Evolutionary conservation across 2,329 filamentous ascomycete species (phyloP).

Genomic region (Kalmusia sp.): DNA sequence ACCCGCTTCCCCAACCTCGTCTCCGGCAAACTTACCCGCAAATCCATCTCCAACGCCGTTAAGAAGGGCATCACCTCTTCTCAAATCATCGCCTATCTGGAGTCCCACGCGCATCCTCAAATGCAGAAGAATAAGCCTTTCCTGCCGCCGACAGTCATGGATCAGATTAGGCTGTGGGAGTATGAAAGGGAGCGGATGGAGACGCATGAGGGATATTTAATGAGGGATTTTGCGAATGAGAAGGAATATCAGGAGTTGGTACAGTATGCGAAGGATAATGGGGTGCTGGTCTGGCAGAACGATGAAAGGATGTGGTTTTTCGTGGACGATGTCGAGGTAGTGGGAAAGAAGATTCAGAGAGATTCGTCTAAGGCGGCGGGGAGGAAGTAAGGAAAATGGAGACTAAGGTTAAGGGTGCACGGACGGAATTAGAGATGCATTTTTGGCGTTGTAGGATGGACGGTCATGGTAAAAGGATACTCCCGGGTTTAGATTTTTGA

Average conservation of each 20-base stretch:
- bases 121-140: slow-evolving; percentile 81
- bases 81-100: slow-evolving; percentile 93
- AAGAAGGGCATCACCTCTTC: slow-evolving; percentile 90
- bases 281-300: slow-evolving; percentile 87
- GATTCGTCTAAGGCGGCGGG: slow-evolving; percentile 68
- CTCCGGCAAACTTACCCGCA: slow-evolving; percentile 86
- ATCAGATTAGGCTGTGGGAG: slow-evolving; percentile 98
- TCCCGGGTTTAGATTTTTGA: too few species aligned
- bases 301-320: slow-evolving; percentile 86
- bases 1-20: slow-evolving; percentile 96
- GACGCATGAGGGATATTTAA: slow-evolving; percentile 81
- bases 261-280: slow-evolving; percentile 84
- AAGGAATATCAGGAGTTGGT: slow-evolving; percentile 75
- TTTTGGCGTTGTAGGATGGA: too few species aligned
- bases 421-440: too few species aligned
- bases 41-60: slow-evolving; percentile 87
- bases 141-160: slow-evolving; percentile 92
- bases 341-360: slow-evolving; percentile 69
- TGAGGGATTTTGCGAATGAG: slow-evolving; percentile 81
- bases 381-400: slow-evolving; percentile 5
- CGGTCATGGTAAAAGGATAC: too few species aligned
- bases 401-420: too few species aligned
- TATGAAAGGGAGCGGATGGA: slow-evolving; percentile 95
- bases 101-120: slow-evolving; percentile 91
- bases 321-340: slow-evolving; percentile 83